Evolutionary conservation across 345 rosid genomes (phyloP).

Genomic region (Dipteronia dyeriana): DNA sequence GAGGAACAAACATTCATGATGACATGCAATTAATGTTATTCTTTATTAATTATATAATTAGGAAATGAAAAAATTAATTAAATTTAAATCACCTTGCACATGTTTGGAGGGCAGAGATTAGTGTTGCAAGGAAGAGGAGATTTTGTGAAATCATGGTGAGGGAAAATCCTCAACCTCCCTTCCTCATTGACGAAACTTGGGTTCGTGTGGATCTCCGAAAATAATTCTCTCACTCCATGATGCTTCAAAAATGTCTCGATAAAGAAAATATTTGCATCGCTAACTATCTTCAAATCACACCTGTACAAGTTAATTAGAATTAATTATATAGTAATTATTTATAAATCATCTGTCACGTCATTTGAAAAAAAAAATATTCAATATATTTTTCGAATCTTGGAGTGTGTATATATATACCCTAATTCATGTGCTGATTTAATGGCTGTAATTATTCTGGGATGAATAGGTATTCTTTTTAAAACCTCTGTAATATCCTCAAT

Average conservation of each 20-base stretch:
- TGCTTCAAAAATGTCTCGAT: constrained; percentile 70
- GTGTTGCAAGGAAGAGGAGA: constrained; percentile 58
- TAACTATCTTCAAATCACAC: constrained; percentile 75
- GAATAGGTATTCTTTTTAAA: constrained; percentile 54
- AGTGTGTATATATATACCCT: constrained; percentile 39
- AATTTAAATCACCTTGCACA: constrained; percentile 74
- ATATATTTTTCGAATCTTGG: no score
- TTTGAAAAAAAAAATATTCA: no score
- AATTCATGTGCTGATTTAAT: constrained; percentile 71
- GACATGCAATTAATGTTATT: no score
- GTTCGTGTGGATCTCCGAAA: constrained; percentile 77
- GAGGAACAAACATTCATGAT: no score
- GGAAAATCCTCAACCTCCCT: constrained; percentile 60
- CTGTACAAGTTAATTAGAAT: constrained; percentile 26
- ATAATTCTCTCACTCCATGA: constrained; percentile 56
- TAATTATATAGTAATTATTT: not conserved
- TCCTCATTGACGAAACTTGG: constrained; percentile 58
- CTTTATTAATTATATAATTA: not conserved
- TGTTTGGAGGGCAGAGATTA: constrained; percentile 69
- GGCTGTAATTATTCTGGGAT: constrained; percentile 65
- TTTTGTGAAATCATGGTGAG: constrained; percentile 59
- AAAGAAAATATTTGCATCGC: constrained; percentile 75
- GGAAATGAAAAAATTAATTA: not conserved
- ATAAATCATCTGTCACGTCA: not conserved
- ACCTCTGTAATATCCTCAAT: constrained; percentile 59